These are phyloP conservation scores for Asclepias syriaca DNA, from an alignment of 257 asterid genomes.

Conservation along the genomic window DNA sequence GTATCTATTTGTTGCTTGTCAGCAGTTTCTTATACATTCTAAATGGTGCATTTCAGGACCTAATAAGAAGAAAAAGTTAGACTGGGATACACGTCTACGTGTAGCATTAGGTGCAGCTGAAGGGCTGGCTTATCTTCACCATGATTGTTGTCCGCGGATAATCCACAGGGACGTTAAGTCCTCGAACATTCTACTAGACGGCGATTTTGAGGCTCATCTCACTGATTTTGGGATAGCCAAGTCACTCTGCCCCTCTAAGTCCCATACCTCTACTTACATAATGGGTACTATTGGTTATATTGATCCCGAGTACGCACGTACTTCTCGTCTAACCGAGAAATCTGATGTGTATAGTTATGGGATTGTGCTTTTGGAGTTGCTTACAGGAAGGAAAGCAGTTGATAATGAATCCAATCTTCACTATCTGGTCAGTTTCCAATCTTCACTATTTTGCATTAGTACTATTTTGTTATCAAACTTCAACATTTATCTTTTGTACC, in stretches of 20 bases:
- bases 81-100: slow-evolving; percentile 68
- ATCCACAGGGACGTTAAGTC: slow-evolving; percentile 91
- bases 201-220: slow-evolving; percentile 71
- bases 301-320: slow-evolving; percentile 96
- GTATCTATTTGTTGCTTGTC: not conserved
- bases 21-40: not conserved
- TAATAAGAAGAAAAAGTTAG: slow-evolving; percentile 61
- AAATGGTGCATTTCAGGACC: slow-evolving; percentile 37
- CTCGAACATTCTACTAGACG: slow-evolving; percentile 73
- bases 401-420: slow-evolving; percentile 88
- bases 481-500: not conserved
- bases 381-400: slow-evolving; percentile 82
- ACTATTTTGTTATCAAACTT: not conserved
- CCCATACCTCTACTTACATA: slow-evolving; percentile 76
- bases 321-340: slow-evolving; percentile 88
- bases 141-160: slow-evolving; percentile 83
- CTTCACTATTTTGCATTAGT: not conserved
- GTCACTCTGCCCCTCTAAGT: slow-evolving; percentile 62
- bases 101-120: slow-evolving; percentile 82
- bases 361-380: slow-evolving; percentile 73
- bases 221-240: slow-evolving; percentile 95
- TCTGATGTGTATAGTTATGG: slow-evolving; percentile 93
- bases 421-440: slow-evolving; percentile 46
- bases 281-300: slow-evolving; percentile 95
- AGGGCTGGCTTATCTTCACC: slow-evolving; percentile 90